Evolutionary conservation across 768 basidiomycete genomes (phyloP).

Genomic region (Cubamyces sp.): DNA sequence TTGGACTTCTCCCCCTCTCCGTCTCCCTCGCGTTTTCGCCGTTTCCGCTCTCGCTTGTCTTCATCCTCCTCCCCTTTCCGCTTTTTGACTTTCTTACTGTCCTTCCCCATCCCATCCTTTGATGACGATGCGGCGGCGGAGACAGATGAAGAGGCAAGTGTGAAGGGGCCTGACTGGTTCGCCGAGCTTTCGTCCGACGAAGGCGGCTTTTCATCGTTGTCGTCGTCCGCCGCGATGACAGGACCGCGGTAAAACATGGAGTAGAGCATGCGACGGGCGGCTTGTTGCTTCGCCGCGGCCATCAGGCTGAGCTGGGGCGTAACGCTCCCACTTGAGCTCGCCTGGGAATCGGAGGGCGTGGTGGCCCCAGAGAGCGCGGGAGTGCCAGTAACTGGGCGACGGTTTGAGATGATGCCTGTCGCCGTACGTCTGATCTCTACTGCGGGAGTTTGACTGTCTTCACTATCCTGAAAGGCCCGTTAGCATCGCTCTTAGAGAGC

Average conservation of each 20-base stretch:
- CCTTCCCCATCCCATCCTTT: background rate
- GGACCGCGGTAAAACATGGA: slow-evolving; percentile 82
- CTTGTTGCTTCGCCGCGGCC: slow-evolving; percentile 72
- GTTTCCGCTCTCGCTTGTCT: slow-evolving; percentile 20
- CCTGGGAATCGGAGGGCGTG: slow-evolving; percentile 49
- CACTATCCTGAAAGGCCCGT: slow-evolving; percentile 24
- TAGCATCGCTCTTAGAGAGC: slow-evolving; percentile 21
- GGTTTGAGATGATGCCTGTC: slow-evolving; percentile 78
- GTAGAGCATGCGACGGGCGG: slow-evolving; percentile 77
- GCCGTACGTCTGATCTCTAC: slow-evolving; percentile 56
- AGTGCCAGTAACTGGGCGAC: slow-evolving; percentile 57
- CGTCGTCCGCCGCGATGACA: slow-evolving; percentile 51
- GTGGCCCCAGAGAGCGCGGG: slow-evolving; percentile 44
- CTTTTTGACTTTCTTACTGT: slow-evolving; percentile 12
- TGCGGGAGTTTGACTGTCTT: slow-evolving; percentile 14
- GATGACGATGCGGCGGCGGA: background rate
- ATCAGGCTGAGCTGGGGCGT: slow-evolving; percentile 54
- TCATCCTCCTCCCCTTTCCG: slow-evolving; percentile 11
- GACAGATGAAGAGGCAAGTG: background rate
- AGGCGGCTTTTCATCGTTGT: background rate
- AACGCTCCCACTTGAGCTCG: slow-evolving; percentile 22
- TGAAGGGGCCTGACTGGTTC: background rate
- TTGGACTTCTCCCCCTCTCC: slow-evolving; percentile 6
- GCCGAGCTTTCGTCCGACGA: background rate
- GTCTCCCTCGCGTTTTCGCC: slow-evolving; percentile 19